Evolutionary conservation across 192 early-diverging fungal genomes (phyloP).

Genomic region (Coemansia sp.): DNA sequence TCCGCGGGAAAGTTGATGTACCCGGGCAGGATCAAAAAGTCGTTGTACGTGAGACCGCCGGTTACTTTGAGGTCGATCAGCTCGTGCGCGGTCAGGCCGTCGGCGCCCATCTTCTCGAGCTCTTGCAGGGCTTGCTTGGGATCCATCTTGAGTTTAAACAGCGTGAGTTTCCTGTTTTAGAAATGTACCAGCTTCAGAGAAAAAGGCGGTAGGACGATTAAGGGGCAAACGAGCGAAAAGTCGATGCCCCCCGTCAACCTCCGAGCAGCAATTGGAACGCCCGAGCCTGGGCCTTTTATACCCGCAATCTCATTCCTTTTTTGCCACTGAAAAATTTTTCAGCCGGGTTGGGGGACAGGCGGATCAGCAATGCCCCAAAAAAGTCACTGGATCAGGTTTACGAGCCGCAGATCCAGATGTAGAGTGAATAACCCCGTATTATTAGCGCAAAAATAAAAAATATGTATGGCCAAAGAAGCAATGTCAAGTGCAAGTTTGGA

Average conservation of each 20-base stretch:
- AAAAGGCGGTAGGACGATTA: not conserved
- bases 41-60: constrained; percentile 97
- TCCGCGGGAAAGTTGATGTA: constrained; percentile 91
- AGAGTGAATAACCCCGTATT: no score
- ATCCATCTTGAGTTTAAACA: constrained; percentile 20
- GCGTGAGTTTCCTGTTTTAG: not conserved
- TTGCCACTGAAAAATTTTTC: not conserved
- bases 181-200: not conserved
- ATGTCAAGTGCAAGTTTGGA: no score
- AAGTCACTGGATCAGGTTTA: not conserved
- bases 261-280: not conserved
- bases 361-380: not conserved
- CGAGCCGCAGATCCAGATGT: no score
- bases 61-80: constrained; percentile 76
- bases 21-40: constrained; percentile 95
- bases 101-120: constrained; percentile 55
- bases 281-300: constrained; percentile 24
- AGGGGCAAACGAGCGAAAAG: constrained; percentile 33
- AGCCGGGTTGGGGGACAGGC: constrained; percentile 7
- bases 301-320: not conserved
- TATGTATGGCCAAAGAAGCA: no score
- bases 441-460: no score
- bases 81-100: constrained; percentile 83
- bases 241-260: constrained; percentile 40
- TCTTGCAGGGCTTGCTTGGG: constrained; percentile 40